Conservation (phyloP, 305 asterid genomes). For the Coffea humblotiana region DNA sequence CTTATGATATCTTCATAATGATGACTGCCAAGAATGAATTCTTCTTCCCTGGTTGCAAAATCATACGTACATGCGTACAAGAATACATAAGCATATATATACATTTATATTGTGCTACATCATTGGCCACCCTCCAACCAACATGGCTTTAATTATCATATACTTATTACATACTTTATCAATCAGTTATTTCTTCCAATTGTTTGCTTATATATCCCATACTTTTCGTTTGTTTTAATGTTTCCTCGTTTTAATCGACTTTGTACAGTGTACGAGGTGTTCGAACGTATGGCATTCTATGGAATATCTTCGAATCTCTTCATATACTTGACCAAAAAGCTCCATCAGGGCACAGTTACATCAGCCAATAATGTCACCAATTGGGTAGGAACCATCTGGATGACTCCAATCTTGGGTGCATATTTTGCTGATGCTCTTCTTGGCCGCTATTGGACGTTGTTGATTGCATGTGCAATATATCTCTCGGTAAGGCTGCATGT, state of each 20-base stretch:
- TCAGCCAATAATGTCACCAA: constrained; percentile 80
- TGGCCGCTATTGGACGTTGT: constrained; percentile 79
- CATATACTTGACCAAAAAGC: constrained; percentile 58
- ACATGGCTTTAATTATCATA: neutral
- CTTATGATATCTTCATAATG: neutral
- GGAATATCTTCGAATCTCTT: constrained; percentile 78
- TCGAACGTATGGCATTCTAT: constrained; percentile 86
- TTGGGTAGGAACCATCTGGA: constrained; percentile 85
- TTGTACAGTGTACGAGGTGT: constrained; percentile 78
- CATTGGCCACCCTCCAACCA: neutral
- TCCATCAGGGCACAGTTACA: constrained; percentile 64
- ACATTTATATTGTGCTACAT: neutral
- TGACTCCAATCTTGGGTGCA: constrained; percentile 81
- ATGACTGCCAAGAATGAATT: neutral
- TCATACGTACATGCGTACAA: neutral
- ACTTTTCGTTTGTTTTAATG: neutral
- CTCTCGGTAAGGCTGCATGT: constrained; percentile 42
- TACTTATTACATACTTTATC: neutral
- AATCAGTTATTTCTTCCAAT: neutral
- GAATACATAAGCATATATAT: neutral
- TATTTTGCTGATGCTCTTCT: constrained; percentile 77
- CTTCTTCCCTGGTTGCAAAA: neutral
- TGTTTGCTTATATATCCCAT: neutral
- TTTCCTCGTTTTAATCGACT: neutral
- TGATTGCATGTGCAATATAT: constrained; percentile 52